These are phyloP conservation scores for Brasenia schreberi DNA, from an alignment of 164 flowering plant species.

Conservation along the genomic window DNA sequence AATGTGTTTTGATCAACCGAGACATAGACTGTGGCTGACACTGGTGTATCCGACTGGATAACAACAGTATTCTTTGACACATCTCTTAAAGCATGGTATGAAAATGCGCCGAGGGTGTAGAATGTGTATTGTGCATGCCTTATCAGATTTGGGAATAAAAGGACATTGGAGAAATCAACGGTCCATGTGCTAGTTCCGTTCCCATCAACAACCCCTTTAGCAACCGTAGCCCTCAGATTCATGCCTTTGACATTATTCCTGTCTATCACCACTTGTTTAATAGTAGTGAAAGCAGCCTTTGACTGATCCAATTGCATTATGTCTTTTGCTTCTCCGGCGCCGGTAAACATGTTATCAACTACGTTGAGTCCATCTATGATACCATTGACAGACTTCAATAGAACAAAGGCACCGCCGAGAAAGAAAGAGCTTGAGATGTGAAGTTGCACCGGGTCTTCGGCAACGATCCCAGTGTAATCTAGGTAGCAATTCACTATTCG, in stretches of 20 bases:
- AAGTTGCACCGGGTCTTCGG: conserved; percentile 90
- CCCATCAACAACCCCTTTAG: not conserved
- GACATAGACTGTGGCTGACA: conserved; percentile 40
- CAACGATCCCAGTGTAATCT: conserved; percentile 83
- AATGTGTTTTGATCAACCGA: conserved; percentile 40
- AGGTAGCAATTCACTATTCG: conserved; percentile 66
- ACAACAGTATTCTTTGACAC: conserved; percentile 44
- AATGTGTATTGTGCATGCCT: conserved; percentile 8
- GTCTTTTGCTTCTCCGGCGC: conserved; percentile 33
- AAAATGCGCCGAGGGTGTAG: conserved; percentile 17
- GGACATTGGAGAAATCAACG: conserved; percentile 7
- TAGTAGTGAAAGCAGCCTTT: conserved; percentile 27
- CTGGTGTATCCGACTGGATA: conserved; percentile 39
- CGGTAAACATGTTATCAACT: conserved; percentile 76
- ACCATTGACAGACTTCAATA: conserved; percentile 59
- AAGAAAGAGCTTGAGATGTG: conserved; percentile 49
- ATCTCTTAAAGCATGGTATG: conserved; percentile 48
- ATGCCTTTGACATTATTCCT: conserved; percentile 10
- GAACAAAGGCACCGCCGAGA: conserved; percentile 65
- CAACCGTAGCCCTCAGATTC: conserved; percentile 6
- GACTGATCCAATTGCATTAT: conserved; percentile 69
- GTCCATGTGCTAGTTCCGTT: conserved; percentile 1
- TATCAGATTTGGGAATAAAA: conserved; percentile 6
- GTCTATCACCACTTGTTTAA: conserved; percentile 68
- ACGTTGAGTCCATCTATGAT: conserved; percentile 45